These are phyloP conservation scores for Closterium sp. DNA, from an alignment of 139 green algal species.

Conservation along the genomic window DNA sequence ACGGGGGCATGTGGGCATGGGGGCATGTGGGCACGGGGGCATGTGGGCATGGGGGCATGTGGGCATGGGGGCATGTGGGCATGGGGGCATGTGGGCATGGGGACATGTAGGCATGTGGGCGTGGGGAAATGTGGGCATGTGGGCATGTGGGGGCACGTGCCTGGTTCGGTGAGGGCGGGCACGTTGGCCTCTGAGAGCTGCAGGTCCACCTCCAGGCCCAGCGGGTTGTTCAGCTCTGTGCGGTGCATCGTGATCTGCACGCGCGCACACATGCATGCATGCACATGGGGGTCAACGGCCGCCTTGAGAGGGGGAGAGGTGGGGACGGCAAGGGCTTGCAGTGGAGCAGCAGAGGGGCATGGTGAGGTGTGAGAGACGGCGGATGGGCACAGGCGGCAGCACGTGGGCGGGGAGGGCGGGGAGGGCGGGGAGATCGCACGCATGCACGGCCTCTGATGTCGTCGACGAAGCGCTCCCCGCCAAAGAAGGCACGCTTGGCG, in stretches of 20 bases:
- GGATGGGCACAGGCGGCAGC: background rate
- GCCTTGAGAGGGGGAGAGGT: background rate
- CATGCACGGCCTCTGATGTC: slow-evolving; percentile 27
- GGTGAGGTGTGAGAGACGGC: background rate
- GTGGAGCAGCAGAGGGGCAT: background rate
- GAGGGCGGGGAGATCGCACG: background rate
- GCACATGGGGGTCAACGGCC: background rate
- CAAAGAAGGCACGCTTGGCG: slow-evolving; percentile 41
- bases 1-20: slow-evolving; percentile 1
- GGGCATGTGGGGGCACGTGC: background rate
- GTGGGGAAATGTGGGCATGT: background rate
- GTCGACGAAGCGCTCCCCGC: slow-evolving; percentile 42
- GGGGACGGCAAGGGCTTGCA: background rate
- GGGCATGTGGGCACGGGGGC: background rate
- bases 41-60: background rate
- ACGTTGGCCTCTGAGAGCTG: slow-evolving; percentile 37
- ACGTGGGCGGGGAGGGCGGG: background rate
- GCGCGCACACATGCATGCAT: background rate
- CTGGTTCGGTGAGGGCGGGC: slow-evolving; percentile 42
- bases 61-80: background rate
- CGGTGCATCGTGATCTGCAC: slow-evolving; percentile 45
- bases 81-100: background rate
- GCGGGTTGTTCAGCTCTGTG: slow-evolving; percentile 42
- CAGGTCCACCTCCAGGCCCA: slow-evolving; percentile 46
- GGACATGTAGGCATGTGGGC: background rate